Percentiles rank a stretch among this genome's conserved stretches.
These are phyloP conservation scores for Alectoria sarmentosa DNA, from an alignment of 495 filamentous ascomycete species.

Conservation along the genomic window DNA sequence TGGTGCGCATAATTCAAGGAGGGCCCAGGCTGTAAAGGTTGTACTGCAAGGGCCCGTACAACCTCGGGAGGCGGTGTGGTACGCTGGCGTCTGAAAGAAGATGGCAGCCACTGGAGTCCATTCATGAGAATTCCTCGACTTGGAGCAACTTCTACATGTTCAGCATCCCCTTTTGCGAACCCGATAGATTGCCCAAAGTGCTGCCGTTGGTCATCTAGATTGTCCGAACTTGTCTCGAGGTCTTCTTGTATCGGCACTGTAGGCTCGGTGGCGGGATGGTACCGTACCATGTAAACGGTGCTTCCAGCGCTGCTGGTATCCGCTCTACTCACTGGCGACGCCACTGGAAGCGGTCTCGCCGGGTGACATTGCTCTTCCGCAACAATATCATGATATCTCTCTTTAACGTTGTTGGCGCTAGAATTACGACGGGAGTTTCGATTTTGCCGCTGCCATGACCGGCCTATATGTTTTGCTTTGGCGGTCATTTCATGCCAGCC, in stretches of 20 bases:
- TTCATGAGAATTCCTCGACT: conserved; percentile 9
- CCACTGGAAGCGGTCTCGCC: conserved; percentile 54
- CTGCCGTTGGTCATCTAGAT: not conserved
- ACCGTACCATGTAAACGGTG: conserved; percentile 78
- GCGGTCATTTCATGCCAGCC: conserved; percentile 42
- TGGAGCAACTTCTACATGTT: conserved; percentile 1
- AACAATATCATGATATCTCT: conserved; percentile 21
- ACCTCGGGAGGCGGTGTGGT: conserved; percentile 27
- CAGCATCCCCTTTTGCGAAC: not conserved
- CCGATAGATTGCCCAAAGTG: not conserved
- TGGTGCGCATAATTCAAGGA: not conserved
- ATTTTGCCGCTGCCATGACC: conserved; percentile 1
- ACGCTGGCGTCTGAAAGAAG: conserved; percentile 24
- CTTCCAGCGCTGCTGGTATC: conserved; percentile 72
- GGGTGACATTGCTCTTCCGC: conserved; percentile 44
- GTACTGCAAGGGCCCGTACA: conserved; percentile 23
- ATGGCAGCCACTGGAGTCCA: conserved; percentile 16
- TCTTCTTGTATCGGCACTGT: conserved; percentile 38
- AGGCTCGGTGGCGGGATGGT: conserved; percentile 68
- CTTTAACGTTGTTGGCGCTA: not conserved
- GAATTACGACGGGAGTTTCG: not conserved
- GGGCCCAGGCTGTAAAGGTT: conserved; percentile 1
- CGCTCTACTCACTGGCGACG: conserved; percentile 68
- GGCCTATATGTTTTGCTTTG: conserved; percentile 31
- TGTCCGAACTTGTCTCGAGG: not conserved